Evolutionary conservation across 2,329 filamentous ascomycete species (phyloP).

Genomic region (Colletotrichum sp.): DNA sequence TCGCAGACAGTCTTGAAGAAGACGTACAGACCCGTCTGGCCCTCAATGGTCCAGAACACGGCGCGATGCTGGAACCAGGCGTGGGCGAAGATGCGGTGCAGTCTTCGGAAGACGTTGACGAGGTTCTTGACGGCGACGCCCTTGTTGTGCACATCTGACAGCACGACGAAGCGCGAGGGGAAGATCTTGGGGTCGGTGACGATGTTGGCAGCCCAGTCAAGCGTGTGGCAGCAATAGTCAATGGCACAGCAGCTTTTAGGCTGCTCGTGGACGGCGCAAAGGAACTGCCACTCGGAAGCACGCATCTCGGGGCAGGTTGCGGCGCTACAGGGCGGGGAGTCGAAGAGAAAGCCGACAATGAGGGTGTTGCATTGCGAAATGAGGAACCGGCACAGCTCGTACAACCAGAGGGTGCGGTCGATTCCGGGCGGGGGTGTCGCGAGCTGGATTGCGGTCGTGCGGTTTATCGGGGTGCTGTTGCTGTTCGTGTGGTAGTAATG

Average conservation of each 20-base stretch:
- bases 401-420: slow-evolving; percentile 92
- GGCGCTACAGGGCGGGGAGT: slow-evolving; percentile 86
- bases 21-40: slow-evolving; percentile 88
- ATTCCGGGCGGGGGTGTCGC: slow-evolving; percentile 81
- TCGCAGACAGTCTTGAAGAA: slow-evolving; percentile 99
- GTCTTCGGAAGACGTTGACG: slow-evolving; percentile 90
- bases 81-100: slow-evolving; percentile 97
- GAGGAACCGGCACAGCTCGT: slow-evolving; percentile 95
- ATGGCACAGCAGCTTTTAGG: slow-evolving; percentile 98
- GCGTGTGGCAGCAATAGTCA: slow-evolving; percentile 98
- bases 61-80: slow-evolving; percentile 98
- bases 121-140: slow-evolving; percentile 78
- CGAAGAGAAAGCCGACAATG: slow-evolving; percentile 91
- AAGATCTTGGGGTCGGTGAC: slow-evolving; percentile 96
- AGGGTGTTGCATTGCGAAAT: slow-evolving; percentile 93
- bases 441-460: slow-evolving; percentile 76
- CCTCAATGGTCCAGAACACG: slow-evolving; percentile 94
- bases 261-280: slow-evolving; percentile 96
- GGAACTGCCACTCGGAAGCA: slow-evolving; percentile 97
- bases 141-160: slow-evolving; percentile 63
- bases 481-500: slow-evolving; percentile 80
- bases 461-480: slow-evolving; percentile 74
- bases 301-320: slow-evolving; percentile 97
- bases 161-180: slow-evolving; percentile 76
- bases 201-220: slow-evolving; percentile 96